Evolutionary conservation across 768 basidiomycete species (phyloP), one percentile per base, ranked within the genome.

Genomic region (Psilocybe azurescens): DNA sequence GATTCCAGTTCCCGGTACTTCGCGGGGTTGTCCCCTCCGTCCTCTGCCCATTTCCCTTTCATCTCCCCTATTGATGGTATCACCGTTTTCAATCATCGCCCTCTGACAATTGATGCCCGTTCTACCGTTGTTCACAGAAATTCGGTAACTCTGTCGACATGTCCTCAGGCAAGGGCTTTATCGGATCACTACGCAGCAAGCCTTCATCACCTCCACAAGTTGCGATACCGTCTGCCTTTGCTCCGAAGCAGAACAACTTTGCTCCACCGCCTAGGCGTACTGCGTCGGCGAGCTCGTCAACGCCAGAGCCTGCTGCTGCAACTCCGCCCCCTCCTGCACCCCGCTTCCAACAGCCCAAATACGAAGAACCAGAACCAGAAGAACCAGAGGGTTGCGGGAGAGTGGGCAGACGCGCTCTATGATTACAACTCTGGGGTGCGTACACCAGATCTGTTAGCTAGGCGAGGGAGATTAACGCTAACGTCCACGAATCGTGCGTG

Each of bases 351-450:
- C 76, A 73, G 46, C 71, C 44, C 11, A 29, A 48, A n/a, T 72
- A 61, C 69, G 73, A 32, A 72, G 66, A 75, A 39, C 75, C 73
- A 33, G 73, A 75, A 60, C 73, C 75, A 20, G 75, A 75, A 56
- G 74, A 75, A 56, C 68, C 78, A 36, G 79, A 75, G 53, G 68
- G 67, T 8, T 8, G 67, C 75, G 38, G 90, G 89, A 3, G 89
- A 90, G 63, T 94, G 92, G 92, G 90, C 85, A 14, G 87, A 93
- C 67, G 92, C 79, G 4, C 66, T 91, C 73, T 94, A 93, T 69
- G 91, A 90, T 62, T 94, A 90, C 76, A 76, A 76, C 47, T 87
- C 90, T 54, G 77, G 78, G 67, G 91, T 92, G 65, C 28, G 73
- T 72, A 33, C 28, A 10, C 28, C 47, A 36, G 47, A 29, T 5